These are phyloP conservation scores for Tilletia horrida DNA, from an alignment of 1,284 basidiomycete species.

Conservation along the genomic window DNA sequence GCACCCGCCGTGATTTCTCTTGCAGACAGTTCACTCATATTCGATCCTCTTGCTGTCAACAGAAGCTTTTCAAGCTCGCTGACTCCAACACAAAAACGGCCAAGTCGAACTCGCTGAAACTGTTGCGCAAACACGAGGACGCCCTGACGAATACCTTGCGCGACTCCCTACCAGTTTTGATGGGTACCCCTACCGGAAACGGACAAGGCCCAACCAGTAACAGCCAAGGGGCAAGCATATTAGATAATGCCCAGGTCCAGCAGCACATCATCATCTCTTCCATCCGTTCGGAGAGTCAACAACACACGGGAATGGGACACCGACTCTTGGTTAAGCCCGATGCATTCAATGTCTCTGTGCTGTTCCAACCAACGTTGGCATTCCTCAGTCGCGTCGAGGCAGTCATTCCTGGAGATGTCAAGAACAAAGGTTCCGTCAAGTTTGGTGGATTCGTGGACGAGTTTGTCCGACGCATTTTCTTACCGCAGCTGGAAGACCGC, in stretches of 20 bases:
- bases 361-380: slow-evolving; percentile 86
- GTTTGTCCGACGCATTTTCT: slow-evolving; percentile 86
- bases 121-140: slow-evolving; percentile 75
- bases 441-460: slow-evolving; percentile 81
- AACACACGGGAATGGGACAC: slow-evolving; percentile 67
- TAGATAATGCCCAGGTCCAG: slow-evolving; percentile 4
- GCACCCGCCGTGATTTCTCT: slow-evolving; percentile 49
- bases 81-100: slow-evolving; percentile 76
- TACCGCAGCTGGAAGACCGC: slow-evolving; percentile 93
- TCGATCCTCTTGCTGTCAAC: not conserved
- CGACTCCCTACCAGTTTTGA: slow-evolving; percentile 55
- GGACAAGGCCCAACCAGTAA: not conserved
- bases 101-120: slow-evolving; percentile 58
- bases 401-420: slow-evolving; percentile 45
- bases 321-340: slow-evolving; percentile 82
- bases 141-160: slow-evolving; percentile 78
- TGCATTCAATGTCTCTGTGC: slow-evolving; percentile 86
- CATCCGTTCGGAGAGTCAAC: slow-evolving; percentile 9
- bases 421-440: slow-evolving; percentile 25
- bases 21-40: not conserved
- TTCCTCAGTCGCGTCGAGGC: slow-evolving; percentile 68
- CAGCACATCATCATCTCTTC: slow-evolving; percentile 19
- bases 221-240: not conserved
- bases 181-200: not conserved
- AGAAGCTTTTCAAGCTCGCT: slow-evolving; percentile 80